These are phyloP conservation scores for Eucalyptus leucophloia DNA, from an alignment of 345 rosid species.

Conservation along the genomic window DNA sequence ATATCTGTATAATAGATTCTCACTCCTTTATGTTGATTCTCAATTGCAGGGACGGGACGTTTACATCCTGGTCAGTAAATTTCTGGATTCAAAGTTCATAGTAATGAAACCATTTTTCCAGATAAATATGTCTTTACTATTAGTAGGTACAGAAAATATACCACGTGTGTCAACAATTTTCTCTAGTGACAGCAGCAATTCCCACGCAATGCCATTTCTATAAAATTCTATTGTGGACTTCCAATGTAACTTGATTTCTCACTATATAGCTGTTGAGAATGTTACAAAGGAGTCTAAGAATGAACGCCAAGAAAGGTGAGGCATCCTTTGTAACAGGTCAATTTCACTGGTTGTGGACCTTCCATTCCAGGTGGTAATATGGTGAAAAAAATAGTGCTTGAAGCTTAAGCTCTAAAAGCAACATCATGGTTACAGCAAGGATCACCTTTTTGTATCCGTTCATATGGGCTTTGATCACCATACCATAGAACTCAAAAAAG, in stretches of 20 bases:
- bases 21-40: neutral
- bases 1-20: neutral
- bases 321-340: neutral
- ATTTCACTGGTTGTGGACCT: neutral
- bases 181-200: neutral
- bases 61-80: constrained; percentile 79
- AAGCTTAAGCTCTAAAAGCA: neutral
- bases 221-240: neutral
- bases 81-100: constrained; percentile 7
- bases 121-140: neutral
- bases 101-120: neutral
- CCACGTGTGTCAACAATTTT: neutral
- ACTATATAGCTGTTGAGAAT: neutral
- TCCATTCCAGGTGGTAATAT: neutral
- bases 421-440: neutral
- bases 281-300: neutral
- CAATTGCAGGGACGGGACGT: constrained; percentile 92
- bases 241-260: neutral
- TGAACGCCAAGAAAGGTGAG: neutral
- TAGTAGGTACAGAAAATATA: neutral
- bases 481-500: neutral
- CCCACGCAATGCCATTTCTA: neutral
- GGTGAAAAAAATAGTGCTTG: neutral
- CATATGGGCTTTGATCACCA: neutral
- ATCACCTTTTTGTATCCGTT: neutral